Percentiles rank a stretch among this genome's conserved stretches.
phyloP scores from a whole-genome alignment of 495 filamentous ascomycete species.

The Penicillium lagena region DNA sequence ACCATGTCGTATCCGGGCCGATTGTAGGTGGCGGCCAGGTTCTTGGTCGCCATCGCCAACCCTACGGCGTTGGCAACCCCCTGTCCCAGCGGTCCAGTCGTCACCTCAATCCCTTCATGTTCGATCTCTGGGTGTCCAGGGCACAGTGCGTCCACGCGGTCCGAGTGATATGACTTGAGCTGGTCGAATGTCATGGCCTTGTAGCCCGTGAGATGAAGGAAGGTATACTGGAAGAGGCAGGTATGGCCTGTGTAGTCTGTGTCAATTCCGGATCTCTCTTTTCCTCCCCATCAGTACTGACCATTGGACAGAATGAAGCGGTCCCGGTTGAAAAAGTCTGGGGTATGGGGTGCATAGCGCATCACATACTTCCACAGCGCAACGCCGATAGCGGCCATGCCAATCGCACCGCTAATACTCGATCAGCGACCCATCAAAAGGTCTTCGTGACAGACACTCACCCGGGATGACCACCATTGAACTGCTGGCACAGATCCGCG shows the following conservation, averaged over 20 bases:
- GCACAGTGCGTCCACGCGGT: constrained; percentile 43
- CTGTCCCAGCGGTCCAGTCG: constrained; percentile 55
- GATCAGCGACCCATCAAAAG: neutral
- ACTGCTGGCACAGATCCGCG: constrained; percentile 55
- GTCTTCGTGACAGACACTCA: constrained; percentile 11
- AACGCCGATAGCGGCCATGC: constrained; percentile 86
- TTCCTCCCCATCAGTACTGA: neutral
- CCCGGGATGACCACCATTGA: constrained; percentile 53
- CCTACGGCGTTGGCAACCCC: constrained; percentile 56
- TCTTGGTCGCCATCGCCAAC: constrained; percentile 51
- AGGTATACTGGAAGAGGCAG: constrained; percentile 54
- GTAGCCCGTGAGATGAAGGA: constrained; percentile 54
- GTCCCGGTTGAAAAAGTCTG: constrained; percentile 83
- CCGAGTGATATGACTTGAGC: constrained; percentile 52
- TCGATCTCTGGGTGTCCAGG: constrained; percentile 60
- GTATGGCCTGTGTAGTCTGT: constrained; percentile 37
- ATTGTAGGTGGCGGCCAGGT: constrained; percentile 50
- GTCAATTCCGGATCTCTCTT: neutral
- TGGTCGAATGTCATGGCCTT: constrained; percentile 53
- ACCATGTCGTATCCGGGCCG: constrained; percentile 42
- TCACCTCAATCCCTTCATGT: constrained; percentile 54
- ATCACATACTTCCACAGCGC: constrained; percentile 88
- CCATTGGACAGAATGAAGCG: constrained; percentile 75
- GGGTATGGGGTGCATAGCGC: constrained; percentile 91
- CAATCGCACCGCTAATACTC: constrained; percentile 58